These are phyloP conservation scores for Ophiocordyceps camponoti-rufipedis DNA, from an alignment of 2,329 filamentous ascomycete genomes.

Conservation along the genomic window DNA sequence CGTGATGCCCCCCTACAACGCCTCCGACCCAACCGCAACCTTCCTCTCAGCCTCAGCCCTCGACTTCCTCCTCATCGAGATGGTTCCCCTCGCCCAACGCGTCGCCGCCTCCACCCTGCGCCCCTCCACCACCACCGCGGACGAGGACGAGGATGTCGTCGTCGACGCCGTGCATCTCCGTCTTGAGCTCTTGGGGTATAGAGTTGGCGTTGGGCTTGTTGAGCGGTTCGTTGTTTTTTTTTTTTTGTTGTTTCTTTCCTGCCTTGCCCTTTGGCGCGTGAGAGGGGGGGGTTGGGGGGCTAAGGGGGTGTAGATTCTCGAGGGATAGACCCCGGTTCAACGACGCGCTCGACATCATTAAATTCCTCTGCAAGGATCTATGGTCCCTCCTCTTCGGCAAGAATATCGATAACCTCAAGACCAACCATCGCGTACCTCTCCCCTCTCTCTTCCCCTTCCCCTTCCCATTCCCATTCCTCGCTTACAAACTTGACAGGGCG, in stretches of 20 bases:
- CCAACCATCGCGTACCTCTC: constrained; percentile 66
- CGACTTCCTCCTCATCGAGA: constrained; percentile 88
- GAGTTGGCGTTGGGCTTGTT: constrained; percentile 80
- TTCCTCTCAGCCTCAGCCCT: constrained; percentile 74
- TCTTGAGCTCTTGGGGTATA: constrained; percentile 70
- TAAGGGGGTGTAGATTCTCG: constrained; percentile 32
- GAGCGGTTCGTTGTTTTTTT: constrained; percentile 46
- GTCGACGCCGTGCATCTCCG: constrained; percentile 73
- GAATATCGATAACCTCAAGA: constrained; percentile 97
- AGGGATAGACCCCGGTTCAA: constrained; percentile 72
- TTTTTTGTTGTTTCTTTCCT: neutral
- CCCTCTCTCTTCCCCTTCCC: neutral
- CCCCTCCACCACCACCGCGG: neutral
- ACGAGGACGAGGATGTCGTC: constrained; percentile 53
- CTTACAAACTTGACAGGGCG: constrained; percentile 37
- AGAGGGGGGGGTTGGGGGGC: no score
- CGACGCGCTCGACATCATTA: constrained; percentile 88
- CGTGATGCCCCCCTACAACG: constrained; percentile 48
- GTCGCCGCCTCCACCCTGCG: constrained; percentile 35
- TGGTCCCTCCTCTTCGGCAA: constrained; percentile 92
- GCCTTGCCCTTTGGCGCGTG: constrained; percentile 21
- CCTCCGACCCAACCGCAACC: constrained; percentile 54
- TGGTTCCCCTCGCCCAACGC: constrained; percentile 85
- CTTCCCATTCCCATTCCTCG: neutral
- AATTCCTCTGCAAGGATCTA: constrained; percentile 96